These are phyloP conservation scores for Apiotrichum brassicae DNA, from an alignment of 1,284 basidiomycete species.

Conservation along the genomic window DNA sequence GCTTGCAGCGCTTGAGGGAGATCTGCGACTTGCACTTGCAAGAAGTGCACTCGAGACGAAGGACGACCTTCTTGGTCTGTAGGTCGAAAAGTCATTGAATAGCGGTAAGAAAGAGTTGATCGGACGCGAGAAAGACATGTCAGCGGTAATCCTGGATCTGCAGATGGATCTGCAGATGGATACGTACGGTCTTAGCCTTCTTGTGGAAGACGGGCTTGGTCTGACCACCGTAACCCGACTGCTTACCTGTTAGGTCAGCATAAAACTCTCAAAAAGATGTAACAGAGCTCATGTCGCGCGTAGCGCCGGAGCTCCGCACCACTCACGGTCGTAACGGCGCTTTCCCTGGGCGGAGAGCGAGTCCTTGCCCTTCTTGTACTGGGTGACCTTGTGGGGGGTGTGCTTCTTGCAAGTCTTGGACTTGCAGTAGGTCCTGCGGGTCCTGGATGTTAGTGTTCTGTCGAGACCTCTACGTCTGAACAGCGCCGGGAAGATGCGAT, in stretches of 20 bases:
- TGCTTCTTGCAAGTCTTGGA: slow-evolving; percentile 98
- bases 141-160: too few species aligned
- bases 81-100: background rate
- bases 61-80: slow-evolving; percentile 94
- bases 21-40: slow-evolving; percentile 99
- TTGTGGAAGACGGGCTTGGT: slow-evolving; percentile 99
- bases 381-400: slow-evolving; percentile 95
- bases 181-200: slow-evolving; percentile 47
- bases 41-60: slow-evolving; percentile 92
- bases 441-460: too few species aligned
- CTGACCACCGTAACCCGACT: slow-evolving; percentile 99
- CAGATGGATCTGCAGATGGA: background rate
- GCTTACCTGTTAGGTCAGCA: slow-evolving; percentile 55
- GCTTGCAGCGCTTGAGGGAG: slow-evolving; percentile 97
- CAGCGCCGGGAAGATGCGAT: too few species aligned
- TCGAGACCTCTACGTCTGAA: too few species aligned
- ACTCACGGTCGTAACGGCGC: slow-evolving; percentile 90
- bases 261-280: background rate
- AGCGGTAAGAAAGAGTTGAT: background rate
- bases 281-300: too few species aligned
- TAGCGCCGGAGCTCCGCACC: too few species aligned
- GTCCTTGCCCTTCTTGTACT: slow-evolving; percentile 99
- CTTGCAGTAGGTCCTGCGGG: slow-evolving; percentile 69
- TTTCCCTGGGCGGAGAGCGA: slow-evolving; percentile 96
- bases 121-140: background rate